phyloP scores from a whole-genome alignment of 2,329 filamentous ascomycete genomes.

The Camillea tinctor region DNA sequence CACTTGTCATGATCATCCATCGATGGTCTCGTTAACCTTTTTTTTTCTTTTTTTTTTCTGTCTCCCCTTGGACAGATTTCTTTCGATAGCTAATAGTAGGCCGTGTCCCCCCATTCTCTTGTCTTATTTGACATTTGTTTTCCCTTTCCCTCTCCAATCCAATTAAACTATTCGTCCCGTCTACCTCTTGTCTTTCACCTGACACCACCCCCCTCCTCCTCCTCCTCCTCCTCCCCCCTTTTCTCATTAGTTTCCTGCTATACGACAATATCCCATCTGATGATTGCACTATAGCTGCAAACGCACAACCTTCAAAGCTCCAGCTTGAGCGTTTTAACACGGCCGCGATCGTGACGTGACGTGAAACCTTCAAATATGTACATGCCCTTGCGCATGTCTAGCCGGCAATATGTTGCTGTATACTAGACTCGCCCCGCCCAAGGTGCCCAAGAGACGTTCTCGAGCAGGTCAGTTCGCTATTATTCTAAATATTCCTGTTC shows the following conservation, averaged over 20 bases:
- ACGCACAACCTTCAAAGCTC: neutral
- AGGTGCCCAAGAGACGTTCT: slow-evolving; percentile 58
- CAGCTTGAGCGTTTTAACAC: neutral
- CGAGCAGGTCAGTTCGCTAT: slow-evolving; percentile 50
- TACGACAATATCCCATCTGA: too few relatives aligned
- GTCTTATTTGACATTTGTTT: neutral
- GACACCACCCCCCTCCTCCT: too few relatives aligned
- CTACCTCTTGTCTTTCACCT: neutral
- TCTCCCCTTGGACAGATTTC: neutral
- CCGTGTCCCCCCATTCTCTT: neutral
- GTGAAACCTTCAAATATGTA: slow-evolving; percentile 15
- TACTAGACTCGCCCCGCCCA: slow-evolving; percentile 56
- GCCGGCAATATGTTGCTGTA: slow-evolving; percentile 53
- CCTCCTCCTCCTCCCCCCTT: neutral
- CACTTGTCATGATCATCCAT: neutral
- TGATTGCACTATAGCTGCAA: neutral
- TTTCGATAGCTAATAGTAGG: too few relatives aligned
- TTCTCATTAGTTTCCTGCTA: too few relatives aligned
- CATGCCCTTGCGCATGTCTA: slow-evolving; percentile 10
- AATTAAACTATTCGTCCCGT: neutral
- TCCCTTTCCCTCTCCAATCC: neutral
- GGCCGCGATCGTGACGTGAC: neutral
- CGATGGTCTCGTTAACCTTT: neutral
- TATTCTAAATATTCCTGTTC: neutral
- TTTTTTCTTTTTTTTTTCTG: neutral